Evolutionary conservation across 495 filamentous ascomycete species (phyloP), one percentile per base, ranked within the genome.

Genomic region (Penicillium macrosclerotiorum): DNA sequence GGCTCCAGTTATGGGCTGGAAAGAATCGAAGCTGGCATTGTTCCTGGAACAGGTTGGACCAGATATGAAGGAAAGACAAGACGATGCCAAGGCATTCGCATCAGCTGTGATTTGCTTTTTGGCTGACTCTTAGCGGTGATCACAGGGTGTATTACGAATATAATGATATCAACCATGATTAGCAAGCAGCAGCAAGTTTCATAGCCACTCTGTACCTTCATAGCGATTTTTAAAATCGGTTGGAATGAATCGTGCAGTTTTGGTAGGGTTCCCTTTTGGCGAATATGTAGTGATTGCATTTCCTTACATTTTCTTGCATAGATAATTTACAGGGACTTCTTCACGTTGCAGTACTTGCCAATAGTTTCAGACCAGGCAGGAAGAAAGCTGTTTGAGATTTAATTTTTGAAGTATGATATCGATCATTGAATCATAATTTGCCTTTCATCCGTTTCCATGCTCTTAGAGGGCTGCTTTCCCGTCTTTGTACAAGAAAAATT

Each of bases 401-500:
- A 29, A 12, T 6, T 29, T n/a, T n/a, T 29, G 6, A 29, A 5
- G 25, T 6, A 12, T 29, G 25, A 29, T 29, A 29, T 29, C 25
- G 12, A 29, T 6, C 25, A 29, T 29, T 12, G 12, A 29, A 29
- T 29, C n/a, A n/a, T n/a, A n/a, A n/a, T n/a, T n/a, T n/a, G n/a
- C n/a, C n/a, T n/a, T 27, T 37, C 7, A 52, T 29, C 54, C 45
- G 20, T 47, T 18, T 14, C 14, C 37, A n/a, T 31, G 35, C 19
- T 52, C 48, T n/a, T 17, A 25, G 16, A 7, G 25, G n/a, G n/a
- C n/a, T n/a, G n/a, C 25, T 24, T 59, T 75, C 22, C 63, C 65
- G 46, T 72, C 61, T 34, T 73, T 63, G 56, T 96, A 98, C 57
- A 90, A 57, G 67, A 94, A 96, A 57, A 95, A 98, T 59, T 98